Evolutionary conservation across 116 monocot species (phyloP).

Genomic region (Cymodocea nodosa): DNA sequence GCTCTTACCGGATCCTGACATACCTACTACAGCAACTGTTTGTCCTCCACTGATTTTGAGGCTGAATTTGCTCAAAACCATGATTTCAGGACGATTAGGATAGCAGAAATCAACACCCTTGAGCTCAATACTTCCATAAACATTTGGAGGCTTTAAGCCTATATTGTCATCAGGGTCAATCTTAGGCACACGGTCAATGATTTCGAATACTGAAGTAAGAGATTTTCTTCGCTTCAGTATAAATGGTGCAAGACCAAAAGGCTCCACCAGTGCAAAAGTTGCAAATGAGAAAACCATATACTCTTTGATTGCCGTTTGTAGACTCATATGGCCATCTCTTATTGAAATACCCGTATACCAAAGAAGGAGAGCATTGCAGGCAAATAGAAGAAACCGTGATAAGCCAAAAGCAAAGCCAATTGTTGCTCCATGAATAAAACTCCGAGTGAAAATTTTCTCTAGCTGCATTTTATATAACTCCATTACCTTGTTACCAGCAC

Average conservation of each 20-base stretch:
- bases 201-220: conserved; percentile 82
- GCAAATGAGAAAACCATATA: conserved; percentile 95
- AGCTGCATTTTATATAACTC: conserved; percentile 76
- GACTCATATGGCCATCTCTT: conserved; percentile 24
- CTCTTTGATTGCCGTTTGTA: conserved; percentile 62
- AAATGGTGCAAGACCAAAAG: conserved; percentile 94
- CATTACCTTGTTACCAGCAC: conserved; percentile 95
- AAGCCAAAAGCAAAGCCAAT: conserved; percentile 94
- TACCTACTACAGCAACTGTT: conserved; percentile 92
- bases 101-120: conserved; percentile 79
- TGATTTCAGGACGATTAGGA: conserved; percentile 65
- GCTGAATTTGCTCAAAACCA: conserved; percentile 83
- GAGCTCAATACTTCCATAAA: conserved; percentile 87
- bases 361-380: conserved; percentile 84
- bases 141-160: conserved; percentile 82
- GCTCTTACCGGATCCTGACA: conserved; percentile 96
- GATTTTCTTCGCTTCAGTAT: conserved; percentile 81
- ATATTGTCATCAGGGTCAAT: conserved; percentile 87
- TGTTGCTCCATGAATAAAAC: conserved; percentile 61
- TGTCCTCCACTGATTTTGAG: conserved; percentile 85
- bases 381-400: conserved; percentile 91
- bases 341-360: conserved; percentile 75
- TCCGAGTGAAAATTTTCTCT: conserved; percentile 52
- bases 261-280: conserved; percentile 93
- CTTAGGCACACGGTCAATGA: conserved; percentile 75